Base-by-base conservation (phyloP, 1,284 basidiomycete genomes). In the Trichosporon coremiiforme region DNA sequence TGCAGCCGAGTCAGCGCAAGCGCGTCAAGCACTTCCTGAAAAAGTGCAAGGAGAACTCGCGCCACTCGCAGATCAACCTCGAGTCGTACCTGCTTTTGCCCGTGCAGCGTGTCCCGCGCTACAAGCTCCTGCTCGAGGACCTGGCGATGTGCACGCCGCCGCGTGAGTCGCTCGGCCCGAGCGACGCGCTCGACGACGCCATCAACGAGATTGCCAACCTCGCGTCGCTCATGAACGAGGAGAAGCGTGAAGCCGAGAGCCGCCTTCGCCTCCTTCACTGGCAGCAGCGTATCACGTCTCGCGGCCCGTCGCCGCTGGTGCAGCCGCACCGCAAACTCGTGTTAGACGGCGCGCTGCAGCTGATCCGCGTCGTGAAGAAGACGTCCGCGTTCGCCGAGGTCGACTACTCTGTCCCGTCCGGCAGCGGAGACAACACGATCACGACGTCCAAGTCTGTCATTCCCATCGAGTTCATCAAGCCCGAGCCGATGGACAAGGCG, bases 251-350 rank as follows among this genome's bases (percentile, higher is more conserved):
- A 77, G 88, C 93, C 2, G 95, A 98, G 84, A 94, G 92, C 4
- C 87, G 95, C 38, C 87, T 90, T 41, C 92, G 93, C 77, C 87
- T 98, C 35, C 91, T 95, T 25, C 89, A 91, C 77, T 85, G 97
- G 97, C 96, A 99, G 85, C 83, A 90, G 66, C 87, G 93, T 75
- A 97, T 99, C 77, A 87, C 90, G 55, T 94, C 93, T 31, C 91
- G 89, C 77, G 97, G 97, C 81, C 93, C 94, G 2, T 95, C 93
- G 70, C 95, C 97, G 12, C 86, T 99, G 55, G 97, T 99, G 35
- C 97, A 99, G 82, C 97, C 96, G 15, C 97, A 99, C 85, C 90
- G 96, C 87, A 93, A 89, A 70, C 87, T 95, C 45, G 91, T 95
- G 70, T 91, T 95, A 89, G 93, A 95, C 77, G 95, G 95, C 15